A percentile compares a stretch with the other conserved stretches of the same genome.
phyloP scores from a whole-genome alignment of 2,329 filamentous ascomycete species.

The Aureobasidium vineae region DNA sequence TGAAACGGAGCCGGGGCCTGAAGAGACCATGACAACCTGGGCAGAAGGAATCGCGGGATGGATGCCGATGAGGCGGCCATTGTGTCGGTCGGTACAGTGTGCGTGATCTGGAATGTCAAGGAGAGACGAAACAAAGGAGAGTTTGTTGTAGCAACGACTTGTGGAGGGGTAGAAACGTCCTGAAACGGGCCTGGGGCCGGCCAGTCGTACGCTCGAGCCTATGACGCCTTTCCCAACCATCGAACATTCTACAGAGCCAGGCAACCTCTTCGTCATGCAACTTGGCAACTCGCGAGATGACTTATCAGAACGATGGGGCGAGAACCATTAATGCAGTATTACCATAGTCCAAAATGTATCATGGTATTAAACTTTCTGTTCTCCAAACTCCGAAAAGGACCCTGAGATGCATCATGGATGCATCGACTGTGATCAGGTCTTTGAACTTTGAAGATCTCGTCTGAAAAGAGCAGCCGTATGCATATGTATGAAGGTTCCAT shows the following conservation, averaged over 20 bases:
- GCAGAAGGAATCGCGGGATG: conserved; percentile 43
- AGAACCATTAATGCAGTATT: not conserved
- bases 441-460: too few species aligned
- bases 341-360: not conserved
- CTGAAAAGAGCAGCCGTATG: not conserved
- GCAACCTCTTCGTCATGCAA: not conserved
- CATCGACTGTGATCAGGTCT: not conserved
- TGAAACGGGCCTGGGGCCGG: conserved; percentile 12
- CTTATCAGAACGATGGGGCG: not conserved
- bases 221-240: conserved; percentile 6
- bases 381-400: not conserved
- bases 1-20: not conserved
- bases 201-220: not conserved
- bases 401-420: not conserved
- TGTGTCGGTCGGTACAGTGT: not conserved
- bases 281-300: not conserved
- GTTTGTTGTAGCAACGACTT: conserved; percentile 24
- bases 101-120: not conserved
- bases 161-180: conserved; percentile 6
- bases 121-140: conserved; percentile 26
- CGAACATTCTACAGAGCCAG: not conserved
- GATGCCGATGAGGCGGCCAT: conserved; percentile 28
- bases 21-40: conserved; percentile 39
- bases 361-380: not conserved
- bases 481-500: not conserved